Conservation (phyloP, 2,329 filamentous ascomycete genomes). For the Botryosphaeria dothidea region DNA sequence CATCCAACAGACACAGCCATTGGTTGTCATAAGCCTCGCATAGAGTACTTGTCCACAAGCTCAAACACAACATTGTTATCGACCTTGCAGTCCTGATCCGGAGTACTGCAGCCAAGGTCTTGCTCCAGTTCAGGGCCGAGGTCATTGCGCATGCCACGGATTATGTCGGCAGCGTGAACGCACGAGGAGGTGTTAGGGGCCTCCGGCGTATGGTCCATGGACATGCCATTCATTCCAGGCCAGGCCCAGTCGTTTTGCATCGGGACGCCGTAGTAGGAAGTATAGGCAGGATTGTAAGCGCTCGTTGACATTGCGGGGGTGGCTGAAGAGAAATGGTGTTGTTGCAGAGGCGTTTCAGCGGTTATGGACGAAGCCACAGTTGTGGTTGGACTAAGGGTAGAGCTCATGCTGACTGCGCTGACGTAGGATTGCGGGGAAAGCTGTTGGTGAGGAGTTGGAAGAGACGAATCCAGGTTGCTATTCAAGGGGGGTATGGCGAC, state of each 20-base stretch:
- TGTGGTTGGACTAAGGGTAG: background rate
- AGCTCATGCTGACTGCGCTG: background rate
- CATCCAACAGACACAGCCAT: background rate
- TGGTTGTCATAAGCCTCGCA: conserved; percentile 9
- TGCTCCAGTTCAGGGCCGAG: conserved; percentile 39
- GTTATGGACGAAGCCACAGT: background rate
- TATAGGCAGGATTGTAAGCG: background rate
- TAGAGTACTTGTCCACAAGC: conserved; percentile 46
- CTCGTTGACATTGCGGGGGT: background rate
- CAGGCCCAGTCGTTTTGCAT: background rate
- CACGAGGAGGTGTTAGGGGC: conserved; percentile 33
- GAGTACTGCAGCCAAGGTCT: conserved; percentile 41
- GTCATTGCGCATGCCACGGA: conserved; percentile 45
- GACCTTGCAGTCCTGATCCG: conserved; percentile 44
- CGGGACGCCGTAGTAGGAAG: background rate
- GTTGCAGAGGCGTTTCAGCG: background rate
- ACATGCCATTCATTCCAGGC: conserved; percentile 19
- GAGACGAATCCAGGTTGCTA: background rate
- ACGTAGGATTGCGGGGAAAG: background rate
- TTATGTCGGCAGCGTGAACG: conserved; percentile 46
- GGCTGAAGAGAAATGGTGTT: background rate
- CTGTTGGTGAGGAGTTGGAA: background rate
- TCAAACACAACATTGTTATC: conserved; percentile 45
- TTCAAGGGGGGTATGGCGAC: background rate
- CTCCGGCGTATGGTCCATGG: conserved; percentile 17